Evolutionary conservation across 2,329 filamentous ascomycete species (phyloP).

Genomic region (Ophiosphaerella narmari): DNA sequence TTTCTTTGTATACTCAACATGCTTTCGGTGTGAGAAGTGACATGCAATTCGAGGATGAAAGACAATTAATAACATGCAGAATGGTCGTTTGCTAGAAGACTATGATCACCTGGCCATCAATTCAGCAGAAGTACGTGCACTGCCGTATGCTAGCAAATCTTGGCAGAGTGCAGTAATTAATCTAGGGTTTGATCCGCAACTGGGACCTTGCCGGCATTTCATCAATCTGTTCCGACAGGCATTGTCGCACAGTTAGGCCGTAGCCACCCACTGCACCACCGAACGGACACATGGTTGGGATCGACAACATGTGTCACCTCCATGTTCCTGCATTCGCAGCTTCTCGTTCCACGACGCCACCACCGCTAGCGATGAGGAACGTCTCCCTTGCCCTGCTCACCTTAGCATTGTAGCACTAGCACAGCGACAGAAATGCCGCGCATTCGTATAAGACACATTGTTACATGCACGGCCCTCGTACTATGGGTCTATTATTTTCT

Average conservation of each 20-base stretch:
- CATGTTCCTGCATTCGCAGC: slow-evolving; percentile 1
- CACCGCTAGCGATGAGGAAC: slow-evolving; percentile 12
- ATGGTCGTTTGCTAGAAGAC: no score
- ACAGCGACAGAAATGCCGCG: slow-evolving; percentile 27
- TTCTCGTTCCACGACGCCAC: not conserved
- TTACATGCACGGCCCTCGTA: slow-evolving; percentile 28
- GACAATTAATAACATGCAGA: no score
- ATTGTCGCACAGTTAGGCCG: slow-evolving; percentile 1
- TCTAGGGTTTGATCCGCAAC: not conserved
- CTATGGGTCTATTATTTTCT: slow-evolving; percentile 35
- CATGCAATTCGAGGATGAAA: no score
- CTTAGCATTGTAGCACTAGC: slow-evolving; percentile 8
- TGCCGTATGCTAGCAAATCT: not conserved
- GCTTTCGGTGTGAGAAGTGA: no score
- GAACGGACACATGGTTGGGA: slow-evolving; percentile 11
- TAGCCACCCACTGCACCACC: slow-evolving; percentile 3
- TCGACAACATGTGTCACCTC: slow-evolving; percentile 8
- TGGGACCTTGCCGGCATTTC: not conserved
- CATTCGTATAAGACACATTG: slow-evolving; percentile 34
- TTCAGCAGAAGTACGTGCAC: no score
- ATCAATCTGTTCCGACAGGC: not conserved
- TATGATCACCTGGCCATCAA: no score
- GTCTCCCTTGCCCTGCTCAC: not conserved
- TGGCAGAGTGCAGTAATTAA: not conserved
- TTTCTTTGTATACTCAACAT: not conserved